A percentile compares a stretch with the other conserved stretches of the same genome.
These are phyloP conservation scores for Jatropha multifida DNA, from an alignment of 441 rosid species.

Conservation along the genomic window DNA sequence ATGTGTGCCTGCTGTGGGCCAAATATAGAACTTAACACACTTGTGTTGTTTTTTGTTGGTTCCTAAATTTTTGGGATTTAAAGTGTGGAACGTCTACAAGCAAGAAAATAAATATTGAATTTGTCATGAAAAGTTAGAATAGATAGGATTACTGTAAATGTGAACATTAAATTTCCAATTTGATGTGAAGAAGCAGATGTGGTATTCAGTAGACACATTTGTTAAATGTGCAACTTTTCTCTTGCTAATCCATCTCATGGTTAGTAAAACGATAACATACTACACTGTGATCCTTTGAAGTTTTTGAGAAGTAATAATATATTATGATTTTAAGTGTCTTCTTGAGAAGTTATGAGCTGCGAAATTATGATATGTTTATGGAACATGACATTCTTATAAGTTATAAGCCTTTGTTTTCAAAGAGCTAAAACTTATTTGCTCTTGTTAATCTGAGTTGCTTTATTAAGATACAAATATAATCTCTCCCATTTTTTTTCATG, in stretches of 20 bases:
- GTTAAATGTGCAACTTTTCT: neutral
- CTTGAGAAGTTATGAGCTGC: neutral
- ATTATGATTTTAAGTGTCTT: neutral
- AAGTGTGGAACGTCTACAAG: neutral
- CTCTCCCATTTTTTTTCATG: neutral
- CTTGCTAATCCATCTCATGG: neutral
- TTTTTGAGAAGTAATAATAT: neutral
- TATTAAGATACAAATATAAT: neutral
- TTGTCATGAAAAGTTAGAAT: neutral
- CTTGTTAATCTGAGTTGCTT: neutral
- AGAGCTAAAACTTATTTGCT: neutral
- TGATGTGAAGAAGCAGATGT: neutral
- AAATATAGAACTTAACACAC: neutral
- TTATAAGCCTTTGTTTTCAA: neutral
- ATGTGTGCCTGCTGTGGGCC: neutral
- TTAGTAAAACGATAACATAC: neutral
- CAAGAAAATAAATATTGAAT: neutral
- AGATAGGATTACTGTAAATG: neutral
- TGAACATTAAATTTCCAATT: neutral
- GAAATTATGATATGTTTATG: neutral
- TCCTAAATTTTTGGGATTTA: neutral
- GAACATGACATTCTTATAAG: too few relatives aligned
- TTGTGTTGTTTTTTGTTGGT: neutral
- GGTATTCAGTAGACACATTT: neutral
- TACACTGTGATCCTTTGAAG: neutral